phyloP scores from a whole-genome alignment of 2,329 filamentous ascomycete genomes.

The Metarhizium robertsii region DNA sequence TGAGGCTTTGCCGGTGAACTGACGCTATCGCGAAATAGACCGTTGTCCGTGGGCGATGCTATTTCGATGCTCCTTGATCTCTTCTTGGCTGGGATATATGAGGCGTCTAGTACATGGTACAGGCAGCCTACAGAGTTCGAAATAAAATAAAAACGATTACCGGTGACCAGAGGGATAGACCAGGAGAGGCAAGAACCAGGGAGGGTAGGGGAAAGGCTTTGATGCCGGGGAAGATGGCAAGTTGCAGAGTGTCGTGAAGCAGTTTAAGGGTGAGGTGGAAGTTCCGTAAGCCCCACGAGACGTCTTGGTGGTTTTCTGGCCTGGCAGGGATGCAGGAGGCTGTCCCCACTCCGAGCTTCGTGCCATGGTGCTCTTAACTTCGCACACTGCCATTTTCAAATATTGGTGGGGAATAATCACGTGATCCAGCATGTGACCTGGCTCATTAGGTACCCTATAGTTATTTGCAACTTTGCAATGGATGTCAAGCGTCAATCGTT shows the following conservation, averaged over 20 bases:
- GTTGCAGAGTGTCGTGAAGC: conserved; percentile 15
- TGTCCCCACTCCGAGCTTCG: not conserved
- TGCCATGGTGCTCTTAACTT: too few relatives aligned
- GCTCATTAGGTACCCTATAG: too few relatives aligned
- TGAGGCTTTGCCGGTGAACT: not conserved
- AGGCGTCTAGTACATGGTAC: conserved; percentile 30
- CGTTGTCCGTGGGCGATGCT: not conserved
- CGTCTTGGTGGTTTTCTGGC: conserved; percentile 13
- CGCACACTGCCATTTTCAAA: too few relatives aligned
- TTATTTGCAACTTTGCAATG: too few relatives aligned
- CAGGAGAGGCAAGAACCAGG: conserved; percentile 27
- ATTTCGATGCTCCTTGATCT: not conserved
- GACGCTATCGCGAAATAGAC: not conserved
- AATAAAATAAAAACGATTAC: conserved; percentile 17
- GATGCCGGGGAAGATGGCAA: conserved; percentile 16
- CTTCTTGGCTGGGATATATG: conserved; percentile 7
- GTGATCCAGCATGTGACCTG: too few relatives aligned
- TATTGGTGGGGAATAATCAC: too few relatives aligned
- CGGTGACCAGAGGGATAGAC: conserved; percentile 31
- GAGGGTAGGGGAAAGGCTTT: conserved; percentile 9
- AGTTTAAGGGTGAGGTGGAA: conserved; percentile 32
- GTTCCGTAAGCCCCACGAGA: conserved; percentile 26
- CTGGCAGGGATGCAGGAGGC: conserved; percentile 11
- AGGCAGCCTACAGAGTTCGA: conserved; percentile 19
- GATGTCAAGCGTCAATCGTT: too few relatives aligned